A percentile compares a stretch with the other conserved stretches of the same genome.
Evolutionary conservation across 176 grass and related monocot genomes (phyloP).

Genomic region (Cocos nucifera): DNA sequence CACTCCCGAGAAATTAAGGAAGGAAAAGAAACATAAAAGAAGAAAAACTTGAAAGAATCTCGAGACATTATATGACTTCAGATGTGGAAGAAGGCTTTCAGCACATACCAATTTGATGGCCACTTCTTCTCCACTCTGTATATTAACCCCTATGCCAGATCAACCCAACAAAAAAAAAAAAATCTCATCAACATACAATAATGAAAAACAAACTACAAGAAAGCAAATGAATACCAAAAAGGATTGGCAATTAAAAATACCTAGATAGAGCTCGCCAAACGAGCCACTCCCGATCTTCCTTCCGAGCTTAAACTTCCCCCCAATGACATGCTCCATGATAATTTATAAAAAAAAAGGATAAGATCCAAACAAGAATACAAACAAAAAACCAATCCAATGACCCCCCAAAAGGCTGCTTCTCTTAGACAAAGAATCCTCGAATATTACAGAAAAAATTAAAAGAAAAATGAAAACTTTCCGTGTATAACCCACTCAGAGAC

Average conservation of each 20-base stretch:
- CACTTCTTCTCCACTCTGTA: conserved; percentile 84
- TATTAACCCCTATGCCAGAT: conserved; percentile 50
- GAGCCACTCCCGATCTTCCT: conserved; percentile 85
- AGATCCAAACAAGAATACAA: too few species aligned
- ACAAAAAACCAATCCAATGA: too few species aligned
- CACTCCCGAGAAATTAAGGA: background rate
- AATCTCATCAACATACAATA: conserved; percentile 13
- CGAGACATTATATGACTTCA: background rate
- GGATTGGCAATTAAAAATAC: conserved; percentile 23
- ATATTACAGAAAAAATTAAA: too few species aligned
- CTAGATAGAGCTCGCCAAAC: conserved; percentile 72
- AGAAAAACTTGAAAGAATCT: background rate
- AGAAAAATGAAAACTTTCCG: too few species aligned
- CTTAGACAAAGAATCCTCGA: too few species aligned
- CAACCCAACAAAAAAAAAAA: background rate
- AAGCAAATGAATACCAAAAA: background rate
- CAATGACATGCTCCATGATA: conserved; percentile 68
- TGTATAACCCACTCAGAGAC: too few species aligned
- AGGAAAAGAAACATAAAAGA: conserved; percentile 6
- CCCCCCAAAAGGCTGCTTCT: too few species aligned
- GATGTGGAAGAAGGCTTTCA: background rate
- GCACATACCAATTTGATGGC: conserved; percentile 69
- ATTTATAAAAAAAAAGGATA: too few species aligned
- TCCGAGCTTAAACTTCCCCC: conserved; percentile 70
- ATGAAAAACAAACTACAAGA: conserved; percentile 7